Conservation (phyloP, 208 protist species). For the Spironucleus salmonicida region DNA sequence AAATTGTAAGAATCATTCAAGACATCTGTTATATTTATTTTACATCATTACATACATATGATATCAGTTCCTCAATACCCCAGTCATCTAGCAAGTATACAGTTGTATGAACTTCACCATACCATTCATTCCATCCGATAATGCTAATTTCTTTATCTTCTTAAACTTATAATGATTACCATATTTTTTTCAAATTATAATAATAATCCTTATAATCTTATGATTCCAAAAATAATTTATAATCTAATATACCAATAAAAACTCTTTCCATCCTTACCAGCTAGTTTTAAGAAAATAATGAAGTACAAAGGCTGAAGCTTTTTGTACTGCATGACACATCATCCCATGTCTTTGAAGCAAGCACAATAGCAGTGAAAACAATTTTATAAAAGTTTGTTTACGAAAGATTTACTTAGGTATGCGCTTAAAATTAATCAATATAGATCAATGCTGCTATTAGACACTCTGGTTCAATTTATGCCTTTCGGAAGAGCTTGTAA, state of each 20-base stretch:
- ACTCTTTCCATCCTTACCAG: constrained; percentile 2
- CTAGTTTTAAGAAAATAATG: not conserved
- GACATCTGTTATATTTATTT: too few species aligned
- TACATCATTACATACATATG: too few species aligned
- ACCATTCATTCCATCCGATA: too few species aligned
- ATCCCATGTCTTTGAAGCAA: constrained; percentile 14
- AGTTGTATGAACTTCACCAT: too few species aligned
- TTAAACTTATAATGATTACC: not conserved
- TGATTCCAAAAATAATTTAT: not conserved
- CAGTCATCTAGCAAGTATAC: too few species aligned
- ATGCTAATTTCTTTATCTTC: constrained; percentile 19
- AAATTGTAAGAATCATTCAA: too few species aligned
- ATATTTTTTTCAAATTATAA: constrained; percentile 23
- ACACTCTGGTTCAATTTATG: constrained; percentile 20
- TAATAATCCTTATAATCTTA: constrained; percentile 25
- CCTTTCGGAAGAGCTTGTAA: constrained; percentile 24
- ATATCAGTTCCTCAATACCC: too few species aligned
- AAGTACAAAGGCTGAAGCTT: constrained; percentile 2
- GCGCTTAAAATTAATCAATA: not conserved
- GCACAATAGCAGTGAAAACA: not conserved
- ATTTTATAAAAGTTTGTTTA: not conserved
- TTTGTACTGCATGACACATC: constrained; percentile 13
- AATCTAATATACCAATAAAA: not conserved
- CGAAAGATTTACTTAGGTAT: not conserved
- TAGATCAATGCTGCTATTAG: not conserved